Percentiles rank a stretch among this genome's conserved stretches.
These are phyloP conservation scores for Meredithiella fracta DNA, from an alignment of 2,329 filamentous ascomycete species.

Conservation along the genomic window DNA sequence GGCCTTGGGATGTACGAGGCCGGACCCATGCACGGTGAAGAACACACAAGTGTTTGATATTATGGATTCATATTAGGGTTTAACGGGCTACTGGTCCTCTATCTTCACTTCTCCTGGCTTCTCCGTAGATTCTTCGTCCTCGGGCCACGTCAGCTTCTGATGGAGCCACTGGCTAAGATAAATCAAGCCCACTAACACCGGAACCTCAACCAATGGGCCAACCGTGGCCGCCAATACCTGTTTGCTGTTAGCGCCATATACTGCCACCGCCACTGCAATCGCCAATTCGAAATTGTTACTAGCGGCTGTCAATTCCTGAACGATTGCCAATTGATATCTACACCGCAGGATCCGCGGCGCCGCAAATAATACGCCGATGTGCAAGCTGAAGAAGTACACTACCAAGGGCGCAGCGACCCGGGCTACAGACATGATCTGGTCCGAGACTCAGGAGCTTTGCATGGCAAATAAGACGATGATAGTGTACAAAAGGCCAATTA, in stretches of 20 bases:
- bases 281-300: conserved; percentile 91
- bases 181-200: conserved; percentile 60
- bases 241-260: conserved; percentile 60
- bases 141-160: conserved; percentile 20
- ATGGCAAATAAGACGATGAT: conserved; percentile 75
- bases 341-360: conserved; percentile 48
- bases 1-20: conserved; percentile 4
- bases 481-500: conserved; percentile 74
- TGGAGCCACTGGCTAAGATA: conserved; percentile 51
- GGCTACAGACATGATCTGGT: conserved; percentile 69
- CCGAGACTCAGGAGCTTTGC: conserved; percentile 59
- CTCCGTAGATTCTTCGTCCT: neutral
- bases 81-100: too few species aligned
- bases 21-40: conserved; percentile 4
- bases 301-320: conserved; percentile 75
- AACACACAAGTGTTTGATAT: conserved; percentile 9
- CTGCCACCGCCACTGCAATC: conserved; percentile 72
- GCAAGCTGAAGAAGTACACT: conserved; percentile 65
- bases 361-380: conserved; percentile 49
- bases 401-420: conserved; percentile 66
- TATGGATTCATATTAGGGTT: conserved; percentile 6
- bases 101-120: too few species aligned
- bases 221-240: conserved; percentile 72
- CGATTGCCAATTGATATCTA: conserved; percentile 51
- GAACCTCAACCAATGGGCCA: conserved; percentile 73